phyloP scores from a whole-genome alignment of 495 filamentous ascomycete species.

The Podospora appendiculata region DNA sequence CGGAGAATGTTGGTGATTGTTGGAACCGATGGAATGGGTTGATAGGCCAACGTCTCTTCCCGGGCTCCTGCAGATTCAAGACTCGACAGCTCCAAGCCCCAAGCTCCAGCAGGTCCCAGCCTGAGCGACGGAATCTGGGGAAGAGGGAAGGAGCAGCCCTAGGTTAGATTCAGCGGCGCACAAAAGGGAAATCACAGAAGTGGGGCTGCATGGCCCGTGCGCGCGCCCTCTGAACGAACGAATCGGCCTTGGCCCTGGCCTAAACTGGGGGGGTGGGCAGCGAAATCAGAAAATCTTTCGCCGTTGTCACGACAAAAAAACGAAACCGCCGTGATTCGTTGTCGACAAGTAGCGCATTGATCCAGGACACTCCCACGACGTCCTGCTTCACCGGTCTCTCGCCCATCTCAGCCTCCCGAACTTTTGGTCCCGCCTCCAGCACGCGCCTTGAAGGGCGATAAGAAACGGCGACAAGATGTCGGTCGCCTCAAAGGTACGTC shows the following conservation, averaged over 20 bases:
- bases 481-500: slow-evolving; percentile 54
- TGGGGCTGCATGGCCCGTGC: not conserved
- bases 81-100: too few species aligned
- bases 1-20: too few species aligned
- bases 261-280: not conserved
- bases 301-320: slow-evolving; percentile 11
- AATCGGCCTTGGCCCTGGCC: slow-evolving; percentile 1
- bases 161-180: not conserved
- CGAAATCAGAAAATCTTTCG: slow-evolving; percentile 7
- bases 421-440: slow-evolving; percentile 14
- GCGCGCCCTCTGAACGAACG: too few species aligned
- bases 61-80: too few species aligned
- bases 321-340: slow-evolving; percentile 1
- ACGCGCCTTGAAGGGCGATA: slow-evolving; percentile 24
- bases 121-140: too few species aligned
- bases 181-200: not conserved
- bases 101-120: too few species aligned
- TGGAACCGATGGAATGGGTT: too few species aligned
- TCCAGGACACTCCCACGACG: slow-evolving; percentile 8
- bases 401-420: slow-evolving; percentile 5
- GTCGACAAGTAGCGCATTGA: slow-evolving; percentile 9
- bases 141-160: too few species aligned
- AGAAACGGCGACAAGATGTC: slow-evolving; percentile 49
- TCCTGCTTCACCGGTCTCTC: slow-evolving; percentile 6
- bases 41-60: too few species aligned